phyloP scores from a whole-genome alignment of 495 filamentous ascomycete genomes.

The Trichoderma asperelloides region DNA sequence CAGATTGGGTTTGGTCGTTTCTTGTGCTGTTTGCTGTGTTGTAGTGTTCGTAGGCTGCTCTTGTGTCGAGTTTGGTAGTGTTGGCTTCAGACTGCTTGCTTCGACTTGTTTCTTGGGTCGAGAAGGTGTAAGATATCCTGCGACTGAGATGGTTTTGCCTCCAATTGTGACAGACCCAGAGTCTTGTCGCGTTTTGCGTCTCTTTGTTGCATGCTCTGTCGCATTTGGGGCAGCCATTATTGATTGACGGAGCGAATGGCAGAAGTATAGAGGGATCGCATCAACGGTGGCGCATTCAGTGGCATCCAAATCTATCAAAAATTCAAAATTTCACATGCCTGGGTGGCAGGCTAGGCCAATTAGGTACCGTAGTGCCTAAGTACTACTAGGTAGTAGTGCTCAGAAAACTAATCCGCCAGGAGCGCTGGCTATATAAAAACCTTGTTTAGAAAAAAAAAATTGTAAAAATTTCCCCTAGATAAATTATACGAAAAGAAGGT shows the following conservation, averaged over 20 bases:
- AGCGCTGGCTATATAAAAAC: no score
- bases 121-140: conserved; percentile 11
- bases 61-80: neutral
- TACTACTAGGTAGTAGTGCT: neutral
- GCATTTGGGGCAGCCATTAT: neutral
- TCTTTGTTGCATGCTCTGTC: conserved; percentile 7
- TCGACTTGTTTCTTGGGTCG: neutral
- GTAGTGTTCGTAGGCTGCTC: neutral
- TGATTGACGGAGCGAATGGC: neutral
- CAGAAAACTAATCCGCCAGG: no score
- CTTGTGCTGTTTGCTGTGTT: neutral
- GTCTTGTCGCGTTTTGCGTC: neutral
- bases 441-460: no score
- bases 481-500: no score
- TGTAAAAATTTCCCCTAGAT: no score
- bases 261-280: neutral
- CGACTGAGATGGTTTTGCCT: conserved; percentile 2
- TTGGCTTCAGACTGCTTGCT: neutral
- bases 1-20: no score
- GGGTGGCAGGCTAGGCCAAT: neutral
- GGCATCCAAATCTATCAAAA: neutral
- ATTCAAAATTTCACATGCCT: neutral
- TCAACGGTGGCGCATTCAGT: neutral
- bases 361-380: neutral
- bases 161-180: conserved; percentile 3